phyloP scores from a whole-genome alignment of 108 stramenopile genomes.

The Stephanodiscus triporus region DNA sequence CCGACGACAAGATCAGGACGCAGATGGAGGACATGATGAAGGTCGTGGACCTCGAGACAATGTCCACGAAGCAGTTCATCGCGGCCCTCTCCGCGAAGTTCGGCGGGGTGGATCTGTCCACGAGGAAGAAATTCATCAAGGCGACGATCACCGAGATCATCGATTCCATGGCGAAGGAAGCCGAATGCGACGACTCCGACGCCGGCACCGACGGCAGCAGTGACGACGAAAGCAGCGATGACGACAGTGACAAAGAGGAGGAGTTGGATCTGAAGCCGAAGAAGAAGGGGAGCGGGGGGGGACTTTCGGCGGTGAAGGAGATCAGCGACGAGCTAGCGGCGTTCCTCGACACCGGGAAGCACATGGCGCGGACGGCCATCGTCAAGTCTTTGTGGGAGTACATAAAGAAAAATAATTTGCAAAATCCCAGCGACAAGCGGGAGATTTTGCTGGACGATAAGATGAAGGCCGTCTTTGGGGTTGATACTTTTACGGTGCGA shows the following conservation, averaged over 20 bases:
- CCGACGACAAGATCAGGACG: conserved; percentile 35
- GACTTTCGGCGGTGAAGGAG: conserved; percentile 71
- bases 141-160: conserved; percentile 63
- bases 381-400: conserved; percentile 89
- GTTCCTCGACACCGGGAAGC: conserved; percentile 61
- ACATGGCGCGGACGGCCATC: conserved; percentile 78
- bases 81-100: conserved; percentile 62
- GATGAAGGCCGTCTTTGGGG: conserved; percentile 49
- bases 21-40: conserved; percentile 64
- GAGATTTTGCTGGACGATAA: conserved; percentile 76
- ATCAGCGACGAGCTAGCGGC: conserved; percentile 60
- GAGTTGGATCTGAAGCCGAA: conserved; percentile 38
- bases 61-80: conserved; percentile 77
- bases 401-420: conserved; percentile 79
- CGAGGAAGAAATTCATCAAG: conserved; percentile 70
- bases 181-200: conserved; percentile 58
- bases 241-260: conserved; percentile 37
- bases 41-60: conserved; percentile 72
- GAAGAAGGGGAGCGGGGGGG: conserved; percentile 60
- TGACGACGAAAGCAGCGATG: conserved; percentile 12
- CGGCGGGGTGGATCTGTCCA: conserved; percentile 60
- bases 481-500: conserved; percentile 58
- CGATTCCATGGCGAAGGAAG: conserved; percentile 47
- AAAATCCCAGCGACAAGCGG: conserved; percentile 84
- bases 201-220: conserved; percentile 24